Conservation (phyloP, 169 alveolate species). For the Ichthyophthirius multifiliis region DNA sequence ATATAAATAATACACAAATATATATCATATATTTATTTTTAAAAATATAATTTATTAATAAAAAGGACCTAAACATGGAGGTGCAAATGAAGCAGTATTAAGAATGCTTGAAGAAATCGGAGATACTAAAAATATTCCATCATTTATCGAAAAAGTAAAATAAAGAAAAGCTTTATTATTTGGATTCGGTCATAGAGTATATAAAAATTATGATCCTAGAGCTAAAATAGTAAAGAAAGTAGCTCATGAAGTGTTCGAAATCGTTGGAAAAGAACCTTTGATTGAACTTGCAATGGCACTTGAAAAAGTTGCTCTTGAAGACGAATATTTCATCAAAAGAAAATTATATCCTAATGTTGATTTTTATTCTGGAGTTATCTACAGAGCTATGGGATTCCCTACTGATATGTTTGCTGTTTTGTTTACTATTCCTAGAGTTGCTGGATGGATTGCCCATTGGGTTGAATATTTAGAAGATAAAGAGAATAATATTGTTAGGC, state of each 20-base stretch:
- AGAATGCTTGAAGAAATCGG: conserved; percentile 73
- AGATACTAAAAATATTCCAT: conserved; percentile 58
- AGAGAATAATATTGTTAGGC: conserved; percentile 77
- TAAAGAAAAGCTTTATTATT: conserved; percentile 53
- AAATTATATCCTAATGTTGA: conserved; percentile 79
- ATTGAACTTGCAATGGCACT: conserved; percentile 76
- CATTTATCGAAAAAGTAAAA: conserved; percentile 65
- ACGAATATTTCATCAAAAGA: conserved; percentile 68
- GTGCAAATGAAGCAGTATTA: conserved; percentile 73
- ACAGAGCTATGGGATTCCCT: conserved; percentile 82
- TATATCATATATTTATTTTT: background rate
- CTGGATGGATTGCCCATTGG: conserved; percentile 84
- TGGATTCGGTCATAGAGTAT: conserved; percentile 79
- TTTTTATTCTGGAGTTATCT: conserved; percentile 76
- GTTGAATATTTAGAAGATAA: conserved; percentile 71
- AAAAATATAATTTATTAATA: background rate
- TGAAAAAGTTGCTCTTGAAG: conserved; percentile 71
- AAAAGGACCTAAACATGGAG: conserved; percentile 75
- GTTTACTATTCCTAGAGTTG: conserved; percentile 74
- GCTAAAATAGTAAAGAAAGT: conserved; percentile 63
- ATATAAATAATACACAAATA: too few species aligned
- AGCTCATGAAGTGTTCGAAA: conserved; percentile 67
- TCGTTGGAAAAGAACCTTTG: conserved; percentile 72
- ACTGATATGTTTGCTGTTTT: conserved; percentile 71
- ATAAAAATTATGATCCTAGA: conserved; percentile 71